phyloP scores from a whole-genome alignment of 2,329 filamentous ascomycete species.

The Colletotrichum navitas region DNA sequence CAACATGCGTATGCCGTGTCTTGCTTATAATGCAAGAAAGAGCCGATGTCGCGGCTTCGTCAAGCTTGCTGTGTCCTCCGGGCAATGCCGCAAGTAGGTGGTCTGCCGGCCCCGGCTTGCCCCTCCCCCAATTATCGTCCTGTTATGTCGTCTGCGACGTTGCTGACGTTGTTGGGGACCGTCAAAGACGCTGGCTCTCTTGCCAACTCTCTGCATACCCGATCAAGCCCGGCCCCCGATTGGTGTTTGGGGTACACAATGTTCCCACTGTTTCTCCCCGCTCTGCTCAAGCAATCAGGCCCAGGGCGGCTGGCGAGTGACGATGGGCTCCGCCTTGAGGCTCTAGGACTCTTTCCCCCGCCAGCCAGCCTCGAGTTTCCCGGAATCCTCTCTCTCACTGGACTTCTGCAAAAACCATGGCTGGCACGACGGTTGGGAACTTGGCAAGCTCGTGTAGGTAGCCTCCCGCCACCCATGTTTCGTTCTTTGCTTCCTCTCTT shows the following conservation, averaged over 20 bases:
- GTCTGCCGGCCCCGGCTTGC: slow-evolving; percentile 1
- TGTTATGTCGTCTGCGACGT: background rate
- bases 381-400: background rate
- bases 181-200: background rate
- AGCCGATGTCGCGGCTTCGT: background rate
- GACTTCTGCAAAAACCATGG: background rate
- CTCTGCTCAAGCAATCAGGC: slow-evolving; percentile 6
- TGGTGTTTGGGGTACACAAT: slow-evolving; percentile 18
- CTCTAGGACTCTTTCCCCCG: slow-evolving; percentile 4
- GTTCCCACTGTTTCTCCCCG: background rate
- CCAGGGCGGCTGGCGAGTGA: slow-evolving; percentile 1
- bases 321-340: slow-evolving; percentile 1
- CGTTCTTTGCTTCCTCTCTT: background rate
- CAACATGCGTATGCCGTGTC: slow-evolving; percentile 20
- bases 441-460: slow-evolving; percentile 32
- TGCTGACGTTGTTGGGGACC: background rate
- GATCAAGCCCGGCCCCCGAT: background rate
- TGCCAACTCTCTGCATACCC: slow-evolving; percentile 1
- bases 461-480: slow-evolving; percentile 20
- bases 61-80: background rate
- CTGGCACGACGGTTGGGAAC: background rate
- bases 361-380: slow-evolving; percentile 6
- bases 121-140: background rate
- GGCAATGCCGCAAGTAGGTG: slow-evolving; percentile 6
- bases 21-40: background rate